phyloP scores from a whole-genome alignment of 164 flowering plant genomes.

The Annona squamosa region DNA sequence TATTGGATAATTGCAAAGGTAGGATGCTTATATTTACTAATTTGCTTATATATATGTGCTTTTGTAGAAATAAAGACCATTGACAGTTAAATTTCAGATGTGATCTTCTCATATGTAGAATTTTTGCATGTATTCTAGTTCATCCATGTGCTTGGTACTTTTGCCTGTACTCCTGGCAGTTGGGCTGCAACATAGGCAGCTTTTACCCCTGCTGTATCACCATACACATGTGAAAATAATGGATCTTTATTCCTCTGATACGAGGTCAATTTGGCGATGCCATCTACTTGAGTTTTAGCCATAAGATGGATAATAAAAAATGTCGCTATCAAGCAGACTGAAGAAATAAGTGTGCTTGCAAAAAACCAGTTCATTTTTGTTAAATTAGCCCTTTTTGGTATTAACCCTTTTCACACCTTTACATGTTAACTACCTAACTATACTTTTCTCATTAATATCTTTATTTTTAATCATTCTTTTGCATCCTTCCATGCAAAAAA shows the following conservation, averaged over 20 bases:
- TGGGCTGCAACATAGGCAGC: not conserved
- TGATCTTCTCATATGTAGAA: not conserved
- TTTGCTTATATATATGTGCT: not conserved
- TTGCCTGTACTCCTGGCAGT: not conserved
- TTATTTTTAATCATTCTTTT: no score
- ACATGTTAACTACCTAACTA: no score
- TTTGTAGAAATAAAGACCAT: not conserved
- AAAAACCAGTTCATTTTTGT: no score
- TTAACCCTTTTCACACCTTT: no score
- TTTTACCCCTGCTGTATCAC: not conserved
- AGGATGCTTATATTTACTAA: not conserved
- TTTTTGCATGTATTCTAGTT: not conserved
- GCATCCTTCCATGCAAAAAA: no score
- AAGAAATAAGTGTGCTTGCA: no score
- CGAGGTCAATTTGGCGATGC: not conserved
- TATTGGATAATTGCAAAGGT: constrained; percentile 80
- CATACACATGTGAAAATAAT: not conserved
- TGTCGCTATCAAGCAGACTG: no score
- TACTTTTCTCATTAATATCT: no score
- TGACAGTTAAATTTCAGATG: not conserved
- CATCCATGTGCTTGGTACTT: not conserved
- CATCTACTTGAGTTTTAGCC: not conserved
- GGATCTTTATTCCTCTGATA: not conserved
- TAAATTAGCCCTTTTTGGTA: no score
- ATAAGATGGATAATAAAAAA: no score